Evolutionary conservation across 2,329 filamentous ascomycete species (phyloP).

Genomic region (Nigrospora osmanthi): DNA sequence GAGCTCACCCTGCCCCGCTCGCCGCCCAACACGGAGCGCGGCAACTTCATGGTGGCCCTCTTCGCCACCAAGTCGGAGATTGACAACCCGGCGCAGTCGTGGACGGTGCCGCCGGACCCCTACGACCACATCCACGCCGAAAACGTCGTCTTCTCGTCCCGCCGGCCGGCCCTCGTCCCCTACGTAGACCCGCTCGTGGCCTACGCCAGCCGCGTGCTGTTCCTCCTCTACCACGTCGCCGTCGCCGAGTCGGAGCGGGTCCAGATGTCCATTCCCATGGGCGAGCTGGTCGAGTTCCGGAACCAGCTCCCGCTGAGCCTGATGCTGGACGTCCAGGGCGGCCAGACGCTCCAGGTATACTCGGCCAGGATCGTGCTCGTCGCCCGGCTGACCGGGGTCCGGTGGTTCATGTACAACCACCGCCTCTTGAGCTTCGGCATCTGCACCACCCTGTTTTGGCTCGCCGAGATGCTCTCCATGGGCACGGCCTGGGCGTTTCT

Average conservation of each 20-base stretch:
- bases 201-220: constrained; percentile 48
- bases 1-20: constrained; percentile 72
- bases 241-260: constrained; percentile 49
- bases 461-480: constrained; percentile 61
- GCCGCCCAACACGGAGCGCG: constrained; percentile 63
- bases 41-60: constrained; percentile 93
- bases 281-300: constrained; percentile 63
- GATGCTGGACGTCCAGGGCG: constrained; percentile 60
- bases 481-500: constrained; percentile 56
- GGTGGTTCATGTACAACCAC: constrained; percentile 84
- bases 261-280: constrained; percentile 59
- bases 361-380: constrained; percentile 58
- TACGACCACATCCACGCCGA: constrained; percentile 27
- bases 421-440: constrained; percentile 60
- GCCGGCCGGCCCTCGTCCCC: constrained; percentile 70
- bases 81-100: constrained; percentile 18
- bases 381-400: constrained; percentile 67
- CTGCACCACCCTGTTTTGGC: constrained; percentile 70
- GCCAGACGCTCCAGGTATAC: constrained; percentile 70
- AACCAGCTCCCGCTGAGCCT: constrained; percentile 35
- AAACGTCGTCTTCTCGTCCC: constrained; percentile 51
- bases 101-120: constrained; percentile 11
- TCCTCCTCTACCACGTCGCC: constrained; percentile 63
- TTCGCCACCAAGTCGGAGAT: constrained; percentile 50
- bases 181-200: constrained; percentile 68